Conservation (phyloP, 345 rosid species). For the Lenwebbia sp. region DNA sequence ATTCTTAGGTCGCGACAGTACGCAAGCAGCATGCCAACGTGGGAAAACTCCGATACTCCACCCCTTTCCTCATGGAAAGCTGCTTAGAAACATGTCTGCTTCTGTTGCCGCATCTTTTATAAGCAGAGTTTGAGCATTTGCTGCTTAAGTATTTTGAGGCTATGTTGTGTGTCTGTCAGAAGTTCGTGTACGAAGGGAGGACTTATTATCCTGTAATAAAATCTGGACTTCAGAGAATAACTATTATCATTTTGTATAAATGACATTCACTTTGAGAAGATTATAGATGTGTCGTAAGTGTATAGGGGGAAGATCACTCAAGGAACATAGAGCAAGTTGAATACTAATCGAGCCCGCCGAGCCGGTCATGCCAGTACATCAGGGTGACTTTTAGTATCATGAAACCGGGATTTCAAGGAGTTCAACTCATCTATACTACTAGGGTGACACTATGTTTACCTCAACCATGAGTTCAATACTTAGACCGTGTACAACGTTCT, state of each 20-base stretch:
- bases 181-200: neutral
- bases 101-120: neutral
- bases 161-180: neutral
- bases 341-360: no score
- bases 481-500: neutral
- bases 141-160: neutral
- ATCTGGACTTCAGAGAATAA: no score
- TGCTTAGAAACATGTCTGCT: neutral
- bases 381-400: no score
- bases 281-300: no score
- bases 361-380: no score
- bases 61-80: conserved; percentile 39
- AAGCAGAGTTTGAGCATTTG: neutral
- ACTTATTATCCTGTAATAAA: neutral
- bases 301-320: no score
- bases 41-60: conserved; percentile 35
- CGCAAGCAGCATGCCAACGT: conserved; percentile 1
- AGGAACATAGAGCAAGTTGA: no score
- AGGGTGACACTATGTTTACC: neutral
- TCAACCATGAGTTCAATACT: neutral
- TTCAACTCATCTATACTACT: neutral
- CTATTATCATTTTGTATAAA: no score
- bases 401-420: neutral
- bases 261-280: no score
- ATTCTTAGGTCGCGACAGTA: no score